Percentiles rank a stretch among this genome's conserved stretches.
phyloP scores from a whole-genome alignment of 2,329 filamentous ascomycete genomes.

The Colletotrichum sp. region DNA sequence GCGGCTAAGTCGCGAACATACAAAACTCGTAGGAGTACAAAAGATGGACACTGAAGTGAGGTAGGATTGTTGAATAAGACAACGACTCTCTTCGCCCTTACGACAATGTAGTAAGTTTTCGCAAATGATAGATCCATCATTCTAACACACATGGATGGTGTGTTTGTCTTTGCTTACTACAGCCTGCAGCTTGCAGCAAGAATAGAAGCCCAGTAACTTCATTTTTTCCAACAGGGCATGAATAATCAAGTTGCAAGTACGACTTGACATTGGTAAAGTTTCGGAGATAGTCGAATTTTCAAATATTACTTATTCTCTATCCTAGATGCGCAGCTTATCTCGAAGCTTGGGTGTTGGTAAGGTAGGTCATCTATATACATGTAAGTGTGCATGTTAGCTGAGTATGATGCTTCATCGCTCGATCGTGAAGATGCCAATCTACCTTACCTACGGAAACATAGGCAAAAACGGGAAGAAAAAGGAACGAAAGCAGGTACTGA shows the following conservation, averaged over 20 bases:
- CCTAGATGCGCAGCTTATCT: neutral
- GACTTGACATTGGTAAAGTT: neutral
- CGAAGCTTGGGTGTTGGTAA: neutral
- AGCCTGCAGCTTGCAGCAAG: neutral
- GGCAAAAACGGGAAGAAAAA: neutral
- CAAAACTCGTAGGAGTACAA: neutral
- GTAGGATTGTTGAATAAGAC: neutral
- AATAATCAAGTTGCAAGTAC: neutral
- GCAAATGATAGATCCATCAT: neutral
- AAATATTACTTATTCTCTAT: neutral
- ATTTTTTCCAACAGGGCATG: neutral
- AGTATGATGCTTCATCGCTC: neutral
- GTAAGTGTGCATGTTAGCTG: neutral
- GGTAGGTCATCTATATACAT: neutral
- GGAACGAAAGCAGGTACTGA: neutral
- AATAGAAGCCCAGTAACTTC: neutral
- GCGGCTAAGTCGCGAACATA: neutral
- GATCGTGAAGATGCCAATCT: neutral
- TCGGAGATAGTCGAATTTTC: neutral
- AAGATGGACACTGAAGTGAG: neutral
- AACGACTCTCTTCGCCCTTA: neutral
- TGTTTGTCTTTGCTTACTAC: neutral
- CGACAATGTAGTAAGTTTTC: neutral
- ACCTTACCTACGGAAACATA: neutral
- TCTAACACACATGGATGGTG: neutral